phyloP scores from a whole-genome alignment of 768 basidiomycete species.

The Basidioascus undulatus region DNA sequence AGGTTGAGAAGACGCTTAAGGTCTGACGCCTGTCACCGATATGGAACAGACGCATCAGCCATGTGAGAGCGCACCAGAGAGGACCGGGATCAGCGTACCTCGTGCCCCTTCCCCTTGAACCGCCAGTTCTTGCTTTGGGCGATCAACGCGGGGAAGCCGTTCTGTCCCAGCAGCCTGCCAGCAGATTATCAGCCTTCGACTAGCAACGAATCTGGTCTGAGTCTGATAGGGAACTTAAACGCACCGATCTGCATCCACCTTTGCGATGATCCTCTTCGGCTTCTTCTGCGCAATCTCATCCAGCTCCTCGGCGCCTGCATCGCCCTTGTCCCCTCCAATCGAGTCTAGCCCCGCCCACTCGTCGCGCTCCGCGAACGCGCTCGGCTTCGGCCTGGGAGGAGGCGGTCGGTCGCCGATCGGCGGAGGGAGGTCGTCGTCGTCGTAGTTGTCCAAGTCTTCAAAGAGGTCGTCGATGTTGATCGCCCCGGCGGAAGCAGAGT shows the following conservation, averaged over 20 bases:
- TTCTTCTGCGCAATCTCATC: slow-evolving; percentile 18
- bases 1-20: slow-evolving; percentile 51
- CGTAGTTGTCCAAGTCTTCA: slow-evolving; percentile 27
- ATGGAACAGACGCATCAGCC: not conserved
- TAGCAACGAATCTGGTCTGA: not conserved
- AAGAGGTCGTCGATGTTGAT: slow-evolving; percentile 24
- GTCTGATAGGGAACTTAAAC: slow-evolving; percentile 3
- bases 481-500: no score
- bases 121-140: slow-evolving; percentile 53
- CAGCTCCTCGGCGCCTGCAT: slow-evolving; percentile 12
- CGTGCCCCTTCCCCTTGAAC: slow-evolving; percentile 71
- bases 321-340: not conserved
- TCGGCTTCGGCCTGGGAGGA: not conserved
- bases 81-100: slow-evolving; percentile 28
- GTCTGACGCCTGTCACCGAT: slow-evolving; percentile 37
- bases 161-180: slow-evolving; percentile 36
- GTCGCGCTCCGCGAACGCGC: not conserved
- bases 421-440: slow-evolving; percentile 19
- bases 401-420: no score
- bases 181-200: not conserved
- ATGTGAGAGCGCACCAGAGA: not conserved
- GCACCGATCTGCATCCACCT: slow-evolving; percentile 39
- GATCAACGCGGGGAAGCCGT: slow-evolving; percentile 59
- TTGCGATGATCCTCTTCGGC: slow-evolving; percentile 28
- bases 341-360: not conserved